phyloP scores from a whole-genome alignment of 2,329 filamentous ascomycete genomes.

The Ophiostoma ulmi region DNA sequence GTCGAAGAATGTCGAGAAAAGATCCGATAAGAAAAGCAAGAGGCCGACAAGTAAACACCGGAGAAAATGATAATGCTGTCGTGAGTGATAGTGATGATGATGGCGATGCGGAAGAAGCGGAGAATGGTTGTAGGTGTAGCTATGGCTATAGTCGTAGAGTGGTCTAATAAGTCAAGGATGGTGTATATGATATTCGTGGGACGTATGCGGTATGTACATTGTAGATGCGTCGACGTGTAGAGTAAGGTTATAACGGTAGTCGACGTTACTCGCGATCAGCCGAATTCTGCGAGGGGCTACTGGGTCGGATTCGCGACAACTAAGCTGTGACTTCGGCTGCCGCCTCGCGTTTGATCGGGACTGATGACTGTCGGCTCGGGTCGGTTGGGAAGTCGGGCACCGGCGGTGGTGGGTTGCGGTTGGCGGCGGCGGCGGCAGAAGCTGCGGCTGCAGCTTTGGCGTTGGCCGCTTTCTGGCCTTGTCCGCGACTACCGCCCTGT shows the following conservation, averaged over 20 bases:
- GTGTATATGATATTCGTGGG: neutral
- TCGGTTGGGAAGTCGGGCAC: neutral
- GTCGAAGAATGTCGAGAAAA: neutral
- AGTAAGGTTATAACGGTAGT: neutral
- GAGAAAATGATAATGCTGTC: neutral
- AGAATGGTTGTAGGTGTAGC: neutral
- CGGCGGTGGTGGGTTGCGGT: neutral
- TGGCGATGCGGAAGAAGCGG: too few relatives aligned
- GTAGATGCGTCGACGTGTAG: neutral
- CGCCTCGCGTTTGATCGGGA: neutral
- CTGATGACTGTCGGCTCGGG: neutral
- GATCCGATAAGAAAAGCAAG: neutral
- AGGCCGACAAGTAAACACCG: neutral
- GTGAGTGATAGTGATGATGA: neutral
- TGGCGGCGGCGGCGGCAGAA: neutral
- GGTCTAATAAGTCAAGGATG: neutral
- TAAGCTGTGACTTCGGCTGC: neutral
- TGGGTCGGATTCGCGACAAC: neutral
- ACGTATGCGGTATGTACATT: neutral
- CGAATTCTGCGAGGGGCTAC: too few relatives aligned
- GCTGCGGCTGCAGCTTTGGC: neutral
- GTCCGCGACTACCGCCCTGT: slow-evolving; percentile 2
- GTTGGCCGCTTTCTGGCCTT: neutral
- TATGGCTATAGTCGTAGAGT: neutral
- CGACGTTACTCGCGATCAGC: neutral